A percentile compares a stretch with the other conserved stretches of the same genome.
phyloP scores from a whole-genome alignment of 2,329 filamentous ascomycete species.

The Davidsoniella neocaledoniae region DNA sequence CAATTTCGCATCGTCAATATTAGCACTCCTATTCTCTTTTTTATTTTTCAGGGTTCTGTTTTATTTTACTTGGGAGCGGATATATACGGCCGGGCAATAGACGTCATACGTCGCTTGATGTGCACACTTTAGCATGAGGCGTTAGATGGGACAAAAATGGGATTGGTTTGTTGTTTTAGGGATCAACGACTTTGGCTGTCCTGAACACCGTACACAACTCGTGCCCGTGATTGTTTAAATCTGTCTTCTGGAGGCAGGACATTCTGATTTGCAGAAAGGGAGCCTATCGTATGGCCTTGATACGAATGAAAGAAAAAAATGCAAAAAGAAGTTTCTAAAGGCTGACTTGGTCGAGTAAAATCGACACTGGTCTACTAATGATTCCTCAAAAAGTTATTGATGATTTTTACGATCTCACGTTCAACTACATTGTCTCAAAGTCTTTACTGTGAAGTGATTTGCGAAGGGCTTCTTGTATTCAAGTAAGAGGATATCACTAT shows the following conservation, averaged over 20 bases:
- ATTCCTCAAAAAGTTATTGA: not conserved
- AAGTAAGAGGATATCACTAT: no score
- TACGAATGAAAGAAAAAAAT: conserved; percentile 7
- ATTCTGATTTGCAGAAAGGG: not conserved
- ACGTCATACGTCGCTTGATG: conserved; percentile 9
- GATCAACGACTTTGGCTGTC: conserved; percentile 10
- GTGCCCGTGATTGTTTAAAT: conserved; percentile 3
- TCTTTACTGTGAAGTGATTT: no score
- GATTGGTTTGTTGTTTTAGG: conserved; percentile 10
- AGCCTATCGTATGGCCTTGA: not conserved
- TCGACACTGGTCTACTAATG: no score
- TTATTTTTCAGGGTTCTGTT: conserved; percentile 6
- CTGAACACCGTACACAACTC: conserved; percentile 1
- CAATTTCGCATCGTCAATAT: conserved; percentile 16
- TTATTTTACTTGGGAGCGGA: not conserved
- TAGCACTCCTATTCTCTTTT: conserved; percentile 9
- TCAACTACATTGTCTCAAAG: no score
- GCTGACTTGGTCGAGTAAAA: no score
- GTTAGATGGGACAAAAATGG: conserved; percentile 12
- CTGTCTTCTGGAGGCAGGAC: conserved; percentile 1
- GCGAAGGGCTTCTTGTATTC: no score
- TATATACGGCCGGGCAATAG: conserved; percentile 3
- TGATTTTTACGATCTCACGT: not conserved
- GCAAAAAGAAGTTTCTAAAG: not conserved
- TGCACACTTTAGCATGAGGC: conserved; percentile 11